Conservation (phyloP, 1,284 basidiomycete genomes). For the Ceratobasidium sp. region DNA sequence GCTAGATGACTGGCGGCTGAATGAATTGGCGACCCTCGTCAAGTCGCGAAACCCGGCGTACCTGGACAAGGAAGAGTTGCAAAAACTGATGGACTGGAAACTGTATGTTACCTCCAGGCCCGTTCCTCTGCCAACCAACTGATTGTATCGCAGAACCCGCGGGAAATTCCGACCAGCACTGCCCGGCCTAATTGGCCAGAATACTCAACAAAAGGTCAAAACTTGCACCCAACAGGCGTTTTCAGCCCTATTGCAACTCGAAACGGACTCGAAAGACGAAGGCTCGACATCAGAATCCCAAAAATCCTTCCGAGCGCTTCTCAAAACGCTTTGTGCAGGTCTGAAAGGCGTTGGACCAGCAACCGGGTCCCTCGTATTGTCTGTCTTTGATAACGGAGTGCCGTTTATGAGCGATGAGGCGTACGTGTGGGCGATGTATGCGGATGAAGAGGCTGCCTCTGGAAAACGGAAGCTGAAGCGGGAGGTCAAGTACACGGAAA, state of each 20-base stretch:
- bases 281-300: not conserved
- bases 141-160: slow-evolving; percentile 25
- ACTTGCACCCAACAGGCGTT: slow-evolving; percentile 27
- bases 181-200: slow-evolving; percentile 24
- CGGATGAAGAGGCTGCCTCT: slow-evolving; percentile 13
- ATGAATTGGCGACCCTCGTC: slow-evolving; percentile 4
- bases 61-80: slow-evolving; percentile 25
- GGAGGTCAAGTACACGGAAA: slow-evolving; percentile 38
- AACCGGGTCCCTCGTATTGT: slow-evolving; percentile 26
- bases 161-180: slow-evolving; percentile 39
- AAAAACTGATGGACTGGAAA: slow-evolving; percentile 39
- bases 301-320: slow-evolving; percentile 21
- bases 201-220: slow-evolving; percentile 28
- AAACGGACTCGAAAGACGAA: not conserved
- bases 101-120: slow-evolving; percentile 11
- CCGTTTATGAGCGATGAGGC: slow-evolving; percentile 42
- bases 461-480: slow-evolving; percentile 12
- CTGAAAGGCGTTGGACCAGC: slow-evolving; percentile 40
- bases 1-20: slow-evolving; percentile 36
- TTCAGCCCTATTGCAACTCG: not conserved
- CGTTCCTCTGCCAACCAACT: slow-evolving; percentile 8
- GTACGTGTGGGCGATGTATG: slow-evolving; percentile 40
- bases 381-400: slow-evolving; percentile 19
- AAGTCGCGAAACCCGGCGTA: slow-evolving; percentile 17
- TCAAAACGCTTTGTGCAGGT: slow-evolving; percentile 15